Base-by-base conservation (phyloP, 148 eudicot species). In the Diospyros kaki region DNA sequence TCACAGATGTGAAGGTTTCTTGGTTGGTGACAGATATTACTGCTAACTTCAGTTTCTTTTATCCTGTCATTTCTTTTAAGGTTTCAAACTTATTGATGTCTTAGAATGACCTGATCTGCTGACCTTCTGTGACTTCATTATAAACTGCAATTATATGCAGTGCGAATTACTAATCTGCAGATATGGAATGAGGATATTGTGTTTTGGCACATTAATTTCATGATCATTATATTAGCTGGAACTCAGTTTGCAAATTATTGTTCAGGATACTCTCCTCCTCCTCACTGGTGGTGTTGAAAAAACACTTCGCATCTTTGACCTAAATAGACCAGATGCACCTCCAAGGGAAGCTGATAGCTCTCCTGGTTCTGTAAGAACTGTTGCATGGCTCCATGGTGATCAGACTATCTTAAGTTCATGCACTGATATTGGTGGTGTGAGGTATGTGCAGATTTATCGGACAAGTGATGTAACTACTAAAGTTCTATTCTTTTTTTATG, bases 231-330 rank as follows among this genome's bases (percentile, higher is more conserved):
- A 54, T 68, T 7, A 12, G 44, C 6, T 75, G 44, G 43, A 55
- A n/a, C 44, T 43, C 7, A 54, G 45, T 60, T 38, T 52, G 39
- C 63, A 9, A 48, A 13, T 45, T 62, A 66, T 76, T 65, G 54
- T 72, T 68, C 85, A 94, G 98, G 97, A 89, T 69, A 84, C 92
- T 48, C 78, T 83, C 73, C 76, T 77, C 39, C 87, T 95, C 42
- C 86, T 95, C 60, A 95, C 97, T 43, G 98, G 98, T 73, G 98
- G 98, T 61, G 76, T 90, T 85, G 98, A 94, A 75, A 94, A 94
- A 85, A 78, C 85, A 72, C 89, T 94, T 66, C 97, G 98, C 42
- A 89, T 92, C 68, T 94, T 82, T 84, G 97, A 94, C 77, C 78
- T 94, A 80, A 94, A 94, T 79, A 85, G 87, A 58, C 91, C 89